A percentile compares a stretch with the other conserved stretches of the same genome.
Conservation (phyloP, 2,329 filamentous ascomycete species). For the Dactylellina cionopaga region DNA sequence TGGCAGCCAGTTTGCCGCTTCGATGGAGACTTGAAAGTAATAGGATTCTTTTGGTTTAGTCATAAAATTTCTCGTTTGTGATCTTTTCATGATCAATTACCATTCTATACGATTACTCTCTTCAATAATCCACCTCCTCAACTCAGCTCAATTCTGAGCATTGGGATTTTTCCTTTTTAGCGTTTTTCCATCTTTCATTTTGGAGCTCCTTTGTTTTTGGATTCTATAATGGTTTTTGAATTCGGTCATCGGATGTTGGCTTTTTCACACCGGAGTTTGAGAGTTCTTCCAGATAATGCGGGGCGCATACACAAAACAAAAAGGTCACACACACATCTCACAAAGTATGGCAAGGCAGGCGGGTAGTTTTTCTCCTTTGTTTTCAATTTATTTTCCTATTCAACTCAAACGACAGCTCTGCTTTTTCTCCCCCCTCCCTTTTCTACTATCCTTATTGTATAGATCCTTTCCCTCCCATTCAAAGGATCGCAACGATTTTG, state of each 20-base stretch:
- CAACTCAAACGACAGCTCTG: too few species aligned
- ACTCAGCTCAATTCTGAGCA: slow-evolving; percentile 34
- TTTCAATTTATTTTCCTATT: slow-evolving; percentile 12
- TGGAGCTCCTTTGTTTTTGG: slow-evolving; percentile 53
- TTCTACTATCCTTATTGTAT: slow-evolving; percentile 1
- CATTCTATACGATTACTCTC: slow-evolving; percentile 12
- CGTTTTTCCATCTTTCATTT: slow-evolving; percentile 39
- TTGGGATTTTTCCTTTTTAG: slow-evolving; percentile 52
- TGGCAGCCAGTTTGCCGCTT: slow-evolving; percentile 52
- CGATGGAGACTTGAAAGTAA: slow-evolving; percentile 23
- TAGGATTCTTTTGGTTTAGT: neutral
- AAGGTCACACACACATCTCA: too few species aligned
- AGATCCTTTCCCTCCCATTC: slow-evolving; percentile 16
- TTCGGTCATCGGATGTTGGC: slow-evolving; percentile 50
- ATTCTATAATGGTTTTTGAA: slow-evolving; percentile 52
- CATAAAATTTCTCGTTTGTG: neutral
- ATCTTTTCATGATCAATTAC: neutral
- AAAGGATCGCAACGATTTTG: too few species aligned
- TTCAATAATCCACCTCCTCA: slow-evolving; percentile 18
- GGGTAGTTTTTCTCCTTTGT: slow-evolving; percentile 45
- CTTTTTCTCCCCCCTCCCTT: neutral
- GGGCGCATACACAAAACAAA: slow-evolving; percentile 48
- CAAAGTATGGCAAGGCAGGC: slow-evolving; percentile 45
- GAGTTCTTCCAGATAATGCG: slow-evolving; percentile 54
- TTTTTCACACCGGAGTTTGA: slow-evolving; percentile 53